Conservation (phyloP, 139 green algal genomes). For the Yamagishiella unicocca region DNA sequence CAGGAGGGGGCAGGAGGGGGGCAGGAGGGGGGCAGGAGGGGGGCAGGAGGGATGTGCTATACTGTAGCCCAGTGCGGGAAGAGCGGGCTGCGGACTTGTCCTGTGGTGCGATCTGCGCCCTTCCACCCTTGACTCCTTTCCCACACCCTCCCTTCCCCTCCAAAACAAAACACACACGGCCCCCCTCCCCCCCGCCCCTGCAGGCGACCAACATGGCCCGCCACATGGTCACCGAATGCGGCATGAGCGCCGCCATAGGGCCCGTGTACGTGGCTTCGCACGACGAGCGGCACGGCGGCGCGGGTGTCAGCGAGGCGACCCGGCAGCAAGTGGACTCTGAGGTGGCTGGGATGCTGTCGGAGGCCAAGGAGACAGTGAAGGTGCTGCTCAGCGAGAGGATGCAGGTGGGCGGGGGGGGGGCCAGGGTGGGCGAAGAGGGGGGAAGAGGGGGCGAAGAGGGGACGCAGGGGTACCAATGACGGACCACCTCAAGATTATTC, state of each 20-base stretch:
- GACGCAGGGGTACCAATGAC: background rate
- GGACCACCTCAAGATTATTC: background rate
- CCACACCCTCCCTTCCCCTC: too few relatives aligned
- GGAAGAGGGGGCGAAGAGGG: background rate
- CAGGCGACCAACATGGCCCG: constrained; percentile 88
- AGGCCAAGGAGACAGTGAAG: constrained; percentile 76
- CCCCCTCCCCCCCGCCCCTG: constrained; percentile 63
- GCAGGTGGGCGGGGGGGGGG: constrained; percentile 29
- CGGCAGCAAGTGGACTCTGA: constrained; percentile 70
- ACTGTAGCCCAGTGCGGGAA: too few relatives aligned
- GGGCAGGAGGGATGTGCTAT: too few relatives aligned
- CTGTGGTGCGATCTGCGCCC: too few relatives aligned
- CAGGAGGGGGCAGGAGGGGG: background rate
- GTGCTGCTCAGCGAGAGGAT: constrained; percentile 81
- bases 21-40: too few relatives aligned
- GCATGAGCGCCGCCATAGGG: constrained; percentile 84
- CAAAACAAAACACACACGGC: background rate
- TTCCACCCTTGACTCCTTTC: background rate
- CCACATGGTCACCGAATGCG: constrained; percentile 93
- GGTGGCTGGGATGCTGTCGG: constrained; percentile 77
- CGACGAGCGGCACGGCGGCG: constrained; percentile 49
- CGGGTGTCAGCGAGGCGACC: constrained; percentile 51
- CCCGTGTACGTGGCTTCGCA: constrained; percentile 72
- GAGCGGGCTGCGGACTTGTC: too few relatives aligned
- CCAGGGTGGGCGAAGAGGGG: background rate